These are phyloP conservation scores for Cytospora mali DNA, from an alignment of 2,329 filamentous ascomycete genomes.

Conservation along the genomic window DNA sequence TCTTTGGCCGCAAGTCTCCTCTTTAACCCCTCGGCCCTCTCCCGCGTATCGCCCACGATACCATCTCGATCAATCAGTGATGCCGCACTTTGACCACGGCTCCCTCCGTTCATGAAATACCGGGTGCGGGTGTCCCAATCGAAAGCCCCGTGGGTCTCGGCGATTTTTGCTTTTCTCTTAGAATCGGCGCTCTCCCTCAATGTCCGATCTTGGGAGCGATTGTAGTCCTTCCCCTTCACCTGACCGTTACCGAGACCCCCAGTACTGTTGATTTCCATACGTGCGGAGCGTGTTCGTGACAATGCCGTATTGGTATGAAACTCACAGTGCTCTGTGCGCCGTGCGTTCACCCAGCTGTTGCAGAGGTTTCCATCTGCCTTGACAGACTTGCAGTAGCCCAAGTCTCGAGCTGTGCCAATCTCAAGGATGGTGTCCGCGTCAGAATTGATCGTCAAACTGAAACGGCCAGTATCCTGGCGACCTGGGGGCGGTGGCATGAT, in stretches of 20 bases:
- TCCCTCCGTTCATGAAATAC: slow-evolving; percentile 52
- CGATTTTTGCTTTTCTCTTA: slow-evolving; percentile 34
- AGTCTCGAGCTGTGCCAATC: slow-evolving; percentile 79
- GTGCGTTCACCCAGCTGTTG: slow-evolving; percentile 81
- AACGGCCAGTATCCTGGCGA: slow-evolving; percentile 76
- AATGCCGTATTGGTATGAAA: slow-evolving; percentile 87
- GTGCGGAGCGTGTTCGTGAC: slow-evolving; percentile 63
- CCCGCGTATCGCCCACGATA: slow-evolving; percentile 53
- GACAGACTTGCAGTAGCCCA: slow-evolving; percentile 84
- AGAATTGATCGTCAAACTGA: slow-evolving; percentile 82
- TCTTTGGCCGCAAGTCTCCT: slow-evolving; percentile 67
- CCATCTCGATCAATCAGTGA: slow-evolving; percentile 66
- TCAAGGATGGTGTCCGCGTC: slow-evolving; percentile 90
- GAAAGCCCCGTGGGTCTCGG: slow-evolving; percentile 45
- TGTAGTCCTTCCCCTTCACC: slow-evolving; percentile 28
- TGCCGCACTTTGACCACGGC: slow-evolving; percentile 53
- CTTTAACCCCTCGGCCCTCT: slow-evolving; percentile 67
- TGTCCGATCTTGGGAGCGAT: slow-evolving; percentile 32
- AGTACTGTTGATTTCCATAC: slow-evolving; percentile 77
- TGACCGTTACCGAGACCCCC: slow-evolving; percentile 42
- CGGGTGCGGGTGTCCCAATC: slow-evolving; percentile 61
- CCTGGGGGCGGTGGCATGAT: slow-evolving; percentile 85
- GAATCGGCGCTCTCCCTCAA: slow-evolving; percentile 35
- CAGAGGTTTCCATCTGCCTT: slow-evolving; percentile 85
- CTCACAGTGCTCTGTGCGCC: slow-evolving; percentile 88